phyloP scores from a whole-genome alignment of 148 eudicot species.

The Rhododendron henanense region DNA sequence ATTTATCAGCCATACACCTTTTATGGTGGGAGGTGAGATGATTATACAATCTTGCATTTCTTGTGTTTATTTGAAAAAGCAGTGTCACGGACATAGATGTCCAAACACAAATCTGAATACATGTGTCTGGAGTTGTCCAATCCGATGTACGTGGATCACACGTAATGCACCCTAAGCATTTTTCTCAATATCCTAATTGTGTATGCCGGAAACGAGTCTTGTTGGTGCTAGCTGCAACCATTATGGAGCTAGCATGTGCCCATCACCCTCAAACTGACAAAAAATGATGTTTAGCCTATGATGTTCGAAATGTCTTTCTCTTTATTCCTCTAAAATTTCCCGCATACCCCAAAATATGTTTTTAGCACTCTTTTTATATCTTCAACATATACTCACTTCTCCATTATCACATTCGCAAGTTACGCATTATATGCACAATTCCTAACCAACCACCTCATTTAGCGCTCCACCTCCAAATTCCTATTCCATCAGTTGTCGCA shows the following conservation, averaged over 20 bases:
- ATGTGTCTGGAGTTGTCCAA: not conserved
- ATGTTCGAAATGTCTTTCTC: not conserved
- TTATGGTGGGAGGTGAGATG: constrained; percentile 82
- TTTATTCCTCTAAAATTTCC: not conserved
- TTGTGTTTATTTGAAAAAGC: not conserved
- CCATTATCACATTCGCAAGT: not conserved
- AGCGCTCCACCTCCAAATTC: not conserved
- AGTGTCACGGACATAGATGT: not conserved
- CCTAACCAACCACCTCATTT: not conserved
- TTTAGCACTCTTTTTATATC: not conserved
- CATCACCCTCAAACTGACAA: not conserved
- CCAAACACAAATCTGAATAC: not conserved
- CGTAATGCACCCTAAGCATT: not conserved
- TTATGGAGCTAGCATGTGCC: not conserved
- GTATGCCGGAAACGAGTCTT: not conserved
- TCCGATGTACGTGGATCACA: not conserved
- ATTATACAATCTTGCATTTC: not conserved
- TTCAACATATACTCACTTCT: not conserved
- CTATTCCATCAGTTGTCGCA: not conserved
- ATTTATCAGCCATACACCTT: constrained; percentile 86
- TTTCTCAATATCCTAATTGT: not conserved
- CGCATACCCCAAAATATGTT: not conserved
- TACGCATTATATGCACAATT: not conserved
- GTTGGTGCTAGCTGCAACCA: not conserved
- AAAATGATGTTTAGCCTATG: not conserved